phyloP scores from a whole-genome alignment of 208 protist species.

The Naegleria gruberi region DNA sequence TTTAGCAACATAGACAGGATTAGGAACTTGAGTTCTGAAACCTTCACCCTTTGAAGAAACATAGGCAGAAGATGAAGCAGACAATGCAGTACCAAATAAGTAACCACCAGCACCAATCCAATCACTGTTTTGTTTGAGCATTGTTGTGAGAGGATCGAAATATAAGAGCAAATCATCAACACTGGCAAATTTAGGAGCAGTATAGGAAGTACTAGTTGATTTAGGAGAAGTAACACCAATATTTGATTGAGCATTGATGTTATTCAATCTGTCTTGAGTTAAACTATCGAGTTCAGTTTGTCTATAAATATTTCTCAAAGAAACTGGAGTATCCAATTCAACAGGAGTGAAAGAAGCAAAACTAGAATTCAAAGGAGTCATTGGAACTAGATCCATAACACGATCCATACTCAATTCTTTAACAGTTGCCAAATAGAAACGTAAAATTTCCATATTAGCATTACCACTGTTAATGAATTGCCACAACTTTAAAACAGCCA shows the following conservation, averaged over 20 bases:
- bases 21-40: background rate
- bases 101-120: too few relatives aligned
- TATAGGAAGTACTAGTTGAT: background rate
- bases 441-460: background rate
- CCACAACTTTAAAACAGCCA: background rate
- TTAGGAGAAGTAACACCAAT: background rate
- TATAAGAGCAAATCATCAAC: background rate
- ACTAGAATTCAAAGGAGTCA: background rate
- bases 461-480: conserved; percentile 1
- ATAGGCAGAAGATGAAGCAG: too few relatives aligned
- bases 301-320: background rate
- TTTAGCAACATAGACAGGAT: background rate
- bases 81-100: too few relatives aligned
- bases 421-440: background rate
- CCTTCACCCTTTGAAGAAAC: background rate
- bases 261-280: background rate
- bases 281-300: background rate
- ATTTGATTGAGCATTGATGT: background rate
- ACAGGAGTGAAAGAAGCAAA: background rate
- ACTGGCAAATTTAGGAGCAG: background rate
- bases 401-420: background rate
- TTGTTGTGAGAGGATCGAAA: background rate
- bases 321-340: background rate
- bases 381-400: background rate
- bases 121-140: too few relatives aligned